A percentile compares a stretch with the other conserved stretches of the same genome.
These are phyloP conservation scores for Fusarium palustre DNA, from an alignment of 2,329 filamentous ascomycete genomes.

Conservation along the genomic window DNA sequence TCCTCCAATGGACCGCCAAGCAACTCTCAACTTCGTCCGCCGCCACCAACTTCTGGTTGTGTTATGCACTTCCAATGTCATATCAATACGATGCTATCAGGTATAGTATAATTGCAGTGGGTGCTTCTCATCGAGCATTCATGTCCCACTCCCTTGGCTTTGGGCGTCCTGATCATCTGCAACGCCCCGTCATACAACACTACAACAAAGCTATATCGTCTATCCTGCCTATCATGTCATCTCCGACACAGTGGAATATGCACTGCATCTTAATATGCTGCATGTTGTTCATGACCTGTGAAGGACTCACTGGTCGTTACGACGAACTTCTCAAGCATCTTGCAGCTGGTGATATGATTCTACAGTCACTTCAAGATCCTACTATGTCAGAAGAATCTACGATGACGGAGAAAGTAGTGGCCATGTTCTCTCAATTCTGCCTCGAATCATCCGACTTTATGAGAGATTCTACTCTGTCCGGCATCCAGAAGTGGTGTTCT, in stretches of 20 bases:
- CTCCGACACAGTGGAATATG: not conserved
- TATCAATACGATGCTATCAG: slow-evolving; percentile 6
- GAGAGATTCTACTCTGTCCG: not conserved
- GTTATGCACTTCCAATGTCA: slow-evolving; percentile 17
- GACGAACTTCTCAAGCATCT: slow-evolving; percentile 10
- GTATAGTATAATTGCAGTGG: slow-evolving; percentile 19
- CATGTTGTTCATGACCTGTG: slow-evolving; percentile 11
- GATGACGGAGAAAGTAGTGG: not conserved
- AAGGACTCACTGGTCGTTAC: slow-evolving; percentile 10
- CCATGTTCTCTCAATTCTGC: not conserved
- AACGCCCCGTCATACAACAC: slow-evolving; percentile 13
- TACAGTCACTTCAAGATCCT: not conserved
- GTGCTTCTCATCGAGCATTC: slow-evolving; percentile 16
- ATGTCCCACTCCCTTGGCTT: slow-evolving; percentile 4
- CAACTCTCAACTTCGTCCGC: slow-evolving; percentile 3
- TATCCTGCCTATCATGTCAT: slow-evolving; percentile 7
- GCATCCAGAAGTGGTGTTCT: not conserved
- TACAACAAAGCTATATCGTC: slow-evolving; percentile 22
- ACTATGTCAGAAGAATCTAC: rapidly evolving
- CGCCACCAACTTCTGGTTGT: slow-evolving; percentile 8
- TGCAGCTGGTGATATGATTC: slow-evolving; percentile 5
- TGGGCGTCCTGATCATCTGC: not conserved
- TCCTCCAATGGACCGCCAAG: slow-evolving; percentile 2
- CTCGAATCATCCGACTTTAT: not conserved
- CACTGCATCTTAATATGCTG: slow-evolving; percentile 10